These are phyloP conservation scores for Debaryomycetaceae sp. DNA, from an alignment of 1,139 yeast genomes.

Conservation along the genomic window DNA sequence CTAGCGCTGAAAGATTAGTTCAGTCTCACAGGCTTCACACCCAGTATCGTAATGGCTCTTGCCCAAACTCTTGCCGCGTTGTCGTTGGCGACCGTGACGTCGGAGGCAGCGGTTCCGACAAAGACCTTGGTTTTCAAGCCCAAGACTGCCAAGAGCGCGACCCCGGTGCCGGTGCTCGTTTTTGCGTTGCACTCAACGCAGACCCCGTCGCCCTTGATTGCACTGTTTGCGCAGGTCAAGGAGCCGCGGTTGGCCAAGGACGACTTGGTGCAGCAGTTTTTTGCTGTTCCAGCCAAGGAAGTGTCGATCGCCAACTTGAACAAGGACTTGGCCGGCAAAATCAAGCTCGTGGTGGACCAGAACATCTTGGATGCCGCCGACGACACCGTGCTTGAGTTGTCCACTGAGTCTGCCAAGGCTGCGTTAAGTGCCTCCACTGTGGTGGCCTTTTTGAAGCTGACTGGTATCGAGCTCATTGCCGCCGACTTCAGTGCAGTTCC, in stretches of 20 bases:
- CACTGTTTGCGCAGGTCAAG: conserved; percentile 66
- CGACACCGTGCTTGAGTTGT: conserved; percentile 47
- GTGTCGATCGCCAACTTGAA: conserved; percentile 60
- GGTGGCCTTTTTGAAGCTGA: conserved; percentile 47
- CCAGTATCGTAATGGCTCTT: conserved; percentile 40
- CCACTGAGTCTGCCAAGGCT: conserved; percentile 57
- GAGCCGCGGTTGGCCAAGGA: conserved; percentile 88
- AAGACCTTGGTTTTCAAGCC: conserved; percentile 88
- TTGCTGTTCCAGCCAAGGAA: conserved; percentile 59
- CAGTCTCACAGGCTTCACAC: too few relatives aligned
- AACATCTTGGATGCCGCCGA: conserved; percentile 37
- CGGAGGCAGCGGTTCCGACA: conserved; percentile 39
- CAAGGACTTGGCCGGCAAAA: conserved; percentile 53
- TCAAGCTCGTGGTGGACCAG: conserved; percentile 64
- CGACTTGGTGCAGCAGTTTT: conserved; percentile 67
- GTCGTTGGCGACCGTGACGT: conserved; percentile 41
- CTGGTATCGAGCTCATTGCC: conserved; percentile 50
- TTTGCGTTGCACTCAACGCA: conserved; percentile 68
- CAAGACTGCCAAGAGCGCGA: conserved; percentile 78
- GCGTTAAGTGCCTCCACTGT: conserved; percentile 51
- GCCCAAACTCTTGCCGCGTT: conserved; percentile 58
- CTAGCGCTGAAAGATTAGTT: too few relatives aligned
- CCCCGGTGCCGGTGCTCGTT: conserved; percentile 79
- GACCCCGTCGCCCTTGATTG: conserved; percentile 65
- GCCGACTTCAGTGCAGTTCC: conserved; percentile 59